phyloP scores from a whole-genome alignment of 2,329 filamentous ascomycete genomes.

The Coniochaeta hoffmannii region DNA sequence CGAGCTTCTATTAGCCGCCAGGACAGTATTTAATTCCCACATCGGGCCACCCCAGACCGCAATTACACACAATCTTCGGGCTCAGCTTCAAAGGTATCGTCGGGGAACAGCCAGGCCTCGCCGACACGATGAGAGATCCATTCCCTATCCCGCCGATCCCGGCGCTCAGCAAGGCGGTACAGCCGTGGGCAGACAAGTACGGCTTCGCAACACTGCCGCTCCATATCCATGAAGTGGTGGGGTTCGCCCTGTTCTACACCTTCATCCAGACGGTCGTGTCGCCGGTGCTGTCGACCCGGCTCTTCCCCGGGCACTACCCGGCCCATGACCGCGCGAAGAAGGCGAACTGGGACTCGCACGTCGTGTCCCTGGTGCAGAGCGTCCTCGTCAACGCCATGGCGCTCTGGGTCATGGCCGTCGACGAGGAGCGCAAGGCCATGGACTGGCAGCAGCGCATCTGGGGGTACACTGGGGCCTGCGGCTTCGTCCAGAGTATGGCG shows the following conservation, averaged over 20 bases:
- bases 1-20: not conserved
- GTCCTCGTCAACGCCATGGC: constrained; percentile 63
- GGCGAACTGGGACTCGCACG: constrained; percentile 80
- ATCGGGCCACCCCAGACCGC: not conserved
- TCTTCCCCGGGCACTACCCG: constrained; percentile 59
- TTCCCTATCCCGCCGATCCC: constrained; percentile 59
- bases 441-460: constrained; percentile 62
- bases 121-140: constrained; percentile 60
- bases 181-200: constrained; percentile 57
- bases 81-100: not conserved
- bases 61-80: not conserved
- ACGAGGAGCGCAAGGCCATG: constrained; percentile 62
- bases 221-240: constrained; percentile 70
- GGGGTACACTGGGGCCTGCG: constrained; percentile 67
- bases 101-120: not conserved
- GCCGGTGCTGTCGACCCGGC: constrained; percentile 53
- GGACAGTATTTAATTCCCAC: not conserved
- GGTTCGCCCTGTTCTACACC: constrained; percentile 61
- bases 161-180: constrained; percentile 45
- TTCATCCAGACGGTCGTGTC: constrained; percentile 59
- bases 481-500: constrained; percentile 69
- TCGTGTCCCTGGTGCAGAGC: constrained; percentile 77
- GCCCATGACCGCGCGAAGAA: constrained; percentile 54
- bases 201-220: constrained; percentile 60
- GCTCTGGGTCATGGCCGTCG: constrained; percentile 63